These are phyloP conservation scores for Grosmannia serpens DNA, from an alignment of 2,329 filamentous ascomycete species.

Conservation along the genomic window DNA sequence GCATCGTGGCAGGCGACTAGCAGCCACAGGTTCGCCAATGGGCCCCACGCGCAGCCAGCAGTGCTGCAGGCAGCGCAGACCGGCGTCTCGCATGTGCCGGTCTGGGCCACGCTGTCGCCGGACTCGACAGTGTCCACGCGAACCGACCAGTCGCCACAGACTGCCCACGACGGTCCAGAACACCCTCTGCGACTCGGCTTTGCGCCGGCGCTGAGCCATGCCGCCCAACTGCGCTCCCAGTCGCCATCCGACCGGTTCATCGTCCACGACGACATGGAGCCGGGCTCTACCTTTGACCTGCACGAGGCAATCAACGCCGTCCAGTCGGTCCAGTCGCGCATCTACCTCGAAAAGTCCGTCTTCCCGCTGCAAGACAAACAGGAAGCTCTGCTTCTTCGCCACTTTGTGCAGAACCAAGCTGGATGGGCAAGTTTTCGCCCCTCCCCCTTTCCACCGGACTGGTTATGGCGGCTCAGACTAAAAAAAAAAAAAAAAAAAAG, in stretches of 20 bases:
- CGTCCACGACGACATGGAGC: constrained; percentile 13
- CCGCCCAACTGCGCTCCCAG: background rate
- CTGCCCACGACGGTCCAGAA: background rate
- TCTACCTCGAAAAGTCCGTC: constrained; percentile 15
- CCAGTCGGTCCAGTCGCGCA: constrained; percentile 4
- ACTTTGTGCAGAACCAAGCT: constrained; percentile 22
- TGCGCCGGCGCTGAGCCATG: background rate
- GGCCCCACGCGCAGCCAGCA: background rate
- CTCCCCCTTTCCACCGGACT: background rate
- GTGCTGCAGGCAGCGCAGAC: background rate
- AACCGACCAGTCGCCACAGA: background rate
- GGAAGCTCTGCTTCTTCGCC: constrained; percentile 20
- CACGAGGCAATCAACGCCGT: background rate
- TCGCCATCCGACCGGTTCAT: constrained; percentile 21
- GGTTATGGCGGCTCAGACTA: background rate
- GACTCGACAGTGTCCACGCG: background rate
- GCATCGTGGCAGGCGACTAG: background rate
- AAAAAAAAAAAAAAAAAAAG: too few relatives aligned
- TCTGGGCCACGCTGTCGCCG: background rate
- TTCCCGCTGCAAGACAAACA: constrained; percentile 18
- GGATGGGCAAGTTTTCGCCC: constrained; percentile 19
- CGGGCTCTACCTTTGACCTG: background rate
- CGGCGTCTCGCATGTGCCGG: background rate
- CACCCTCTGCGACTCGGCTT: background rate
- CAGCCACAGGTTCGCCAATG: background rate